A percentile compares a stretch with the other conserved stretches of the same genome.
Conservation (phyloP, 2,329 filamentous ascomycete genomes). For the Alternaria conjuncta region DNA sequence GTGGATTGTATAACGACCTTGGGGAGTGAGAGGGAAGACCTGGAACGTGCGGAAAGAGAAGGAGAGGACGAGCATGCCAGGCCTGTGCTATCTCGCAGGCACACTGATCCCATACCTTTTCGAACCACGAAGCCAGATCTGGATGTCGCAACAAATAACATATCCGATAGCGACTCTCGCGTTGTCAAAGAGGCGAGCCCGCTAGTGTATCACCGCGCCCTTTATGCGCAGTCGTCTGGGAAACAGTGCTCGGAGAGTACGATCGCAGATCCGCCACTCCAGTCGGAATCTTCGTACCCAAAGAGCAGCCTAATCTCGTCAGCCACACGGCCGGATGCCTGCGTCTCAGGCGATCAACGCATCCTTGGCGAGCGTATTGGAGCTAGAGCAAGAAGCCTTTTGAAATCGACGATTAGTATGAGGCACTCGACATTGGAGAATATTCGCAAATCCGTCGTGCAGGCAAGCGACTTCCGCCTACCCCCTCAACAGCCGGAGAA, state of each 20-base stretch:
- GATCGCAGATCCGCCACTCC: not conserved
- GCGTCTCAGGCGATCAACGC: slow-evolving; percentile 11
- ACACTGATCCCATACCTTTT: not conserved
- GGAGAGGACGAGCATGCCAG: not conserved
- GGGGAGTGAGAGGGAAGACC: not conserved
- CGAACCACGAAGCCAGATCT: not conserved
- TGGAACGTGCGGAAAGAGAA: not conserved
- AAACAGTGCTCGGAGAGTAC: not conserved
- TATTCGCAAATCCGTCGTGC: not conserved
- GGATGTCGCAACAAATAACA: not conserved
- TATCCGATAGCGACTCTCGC: not conserved
- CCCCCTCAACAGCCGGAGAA: slow-evolving; percentile 29
- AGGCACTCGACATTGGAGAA: not conserved
- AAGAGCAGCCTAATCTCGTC: slow-evolving; percentile 9
- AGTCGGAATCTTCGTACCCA: not conserved
- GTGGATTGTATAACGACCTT: not conserved
- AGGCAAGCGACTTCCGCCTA: slow-evolving; percentile 20
- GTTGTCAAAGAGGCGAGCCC: not conserved
- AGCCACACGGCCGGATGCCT: slow-evolving; percentile 14
- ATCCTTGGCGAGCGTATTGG: not conserved
- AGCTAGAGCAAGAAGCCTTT: slow-evolving; percentile 10
- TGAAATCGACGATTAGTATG: slow-evolving; percentile 16
- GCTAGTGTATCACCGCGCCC: not conserved
- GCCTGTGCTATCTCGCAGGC: not conserved
- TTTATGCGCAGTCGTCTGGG: not conserved